Base-by-base conservation (phyloP, 2,329 filamentous ascomycete genomes). In the Scopulariopsis brevicaulis region DNA sequence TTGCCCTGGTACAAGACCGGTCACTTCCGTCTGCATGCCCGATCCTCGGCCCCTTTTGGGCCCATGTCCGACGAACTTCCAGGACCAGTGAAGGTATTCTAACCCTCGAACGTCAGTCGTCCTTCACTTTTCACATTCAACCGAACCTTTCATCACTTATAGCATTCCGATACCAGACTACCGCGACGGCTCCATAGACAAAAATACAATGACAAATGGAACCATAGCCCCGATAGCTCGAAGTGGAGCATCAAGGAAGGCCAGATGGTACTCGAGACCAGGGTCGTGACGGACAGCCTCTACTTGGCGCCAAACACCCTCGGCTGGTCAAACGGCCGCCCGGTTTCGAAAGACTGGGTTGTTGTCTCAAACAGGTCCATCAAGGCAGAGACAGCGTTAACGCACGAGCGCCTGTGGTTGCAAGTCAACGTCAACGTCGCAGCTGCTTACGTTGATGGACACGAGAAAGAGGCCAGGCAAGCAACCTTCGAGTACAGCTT, bases 171-270 rank as follows among this genome's bases (percentile, higher is more conserved):
- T n/a, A n/a, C n/a, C n/a, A n/a, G n/a, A n/a, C n/a, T n/a, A n/a
- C n/a, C n/a, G n/a, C n/a, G n/a, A n/a, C n/a, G n/a, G n/a, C n/a
- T n/a, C n/a, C n/a, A n/a, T n/a, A n/a, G n/a, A n/a, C n/a, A n/a
- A n/a, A n/a, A n/a, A n/a, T n/a, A n/a, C n/a, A n/a, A n/a, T n/a
- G n/a, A n/a, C n/a, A n/a, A 83, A 64, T 83, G 79, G 79, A 83
- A 83, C 64, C 80, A 83, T 63, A 83, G 83, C 64, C 80, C 80
- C 0, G 77, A 83, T 60, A 72, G 68, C 12, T 67, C 64, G 4
- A 76, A 73, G 25, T 83, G 68, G 65, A 65, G 65, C 15, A 69
- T 80, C 8, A 65, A 71, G 28, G 70, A 54, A 7, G 60, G 52
- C 24, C 62, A 63, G 1, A 63, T 83, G 2, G 70, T 68, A 0